Conservation (phyloP, 768 basidiomycete species). For the Phanerodontia chrysosporium region DNA sequence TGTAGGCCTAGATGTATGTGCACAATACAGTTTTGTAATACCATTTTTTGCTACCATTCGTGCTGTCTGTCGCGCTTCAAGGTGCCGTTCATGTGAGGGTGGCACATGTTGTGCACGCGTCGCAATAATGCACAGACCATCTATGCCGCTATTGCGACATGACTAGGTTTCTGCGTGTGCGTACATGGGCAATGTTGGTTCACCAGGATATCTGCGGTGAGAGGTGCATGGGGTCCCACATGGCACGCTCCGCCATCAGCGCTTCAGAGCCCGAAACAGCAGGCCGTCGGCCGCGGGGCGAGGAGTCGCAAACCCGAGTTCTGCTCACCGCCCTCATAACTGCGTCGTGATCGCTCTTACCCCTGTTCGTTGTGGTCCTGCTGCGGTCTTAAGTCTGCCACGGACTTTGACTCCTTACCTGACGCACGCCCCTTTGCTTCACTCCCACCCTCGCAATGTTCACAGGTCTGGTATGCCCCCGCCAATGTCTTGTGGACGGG, state of each 20-base stretch:
- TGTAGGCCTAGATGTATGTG: background rate
- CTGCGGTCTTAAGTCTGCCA: background rate
- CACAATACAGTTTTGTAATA: background rate
- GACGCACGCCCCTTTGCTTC: background rate
- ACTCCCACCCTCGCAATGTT: slow-evolving; percentile 47
- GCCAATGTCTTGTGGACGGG: background rate
- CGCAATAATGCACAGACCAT: too few species aligned
- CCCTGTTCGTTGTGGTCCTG: background rate
- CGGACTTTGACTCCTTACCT: background rate
- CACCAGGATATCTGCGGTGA: too few species aligned
- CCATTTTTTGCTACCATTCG: background rate
- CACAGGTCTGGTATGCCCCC: slow-evolving; percentile 64
- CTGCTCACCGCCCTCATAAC: background rate
- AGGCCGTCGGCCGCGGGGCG: too few species aligned
- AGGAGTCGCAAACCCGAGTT: background rate
- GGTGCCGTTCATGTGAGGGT: background rate
- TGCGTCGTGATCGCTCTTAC: background rate
- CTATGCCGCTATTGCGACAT: too few species aligned
- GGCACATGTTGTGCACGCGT: background rate
- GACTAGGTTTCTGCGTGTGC: too few species aligned
- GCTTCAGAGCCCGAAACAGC: too few species aligned
- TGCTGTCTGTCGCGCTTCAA: too few species aligned
- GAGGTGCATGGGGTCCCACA: background rate
- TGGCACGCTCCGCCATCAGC: background rate
- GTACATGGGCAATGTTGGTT: too few species aligned